A percentile compares a stretch with the other conserved stretches of the same genome.
These are phyloP conservation scores for Puccinia novopanici DNA, from an alignment of 1,284 basidiomycete species.

Conservation along the genomic window DNA sequence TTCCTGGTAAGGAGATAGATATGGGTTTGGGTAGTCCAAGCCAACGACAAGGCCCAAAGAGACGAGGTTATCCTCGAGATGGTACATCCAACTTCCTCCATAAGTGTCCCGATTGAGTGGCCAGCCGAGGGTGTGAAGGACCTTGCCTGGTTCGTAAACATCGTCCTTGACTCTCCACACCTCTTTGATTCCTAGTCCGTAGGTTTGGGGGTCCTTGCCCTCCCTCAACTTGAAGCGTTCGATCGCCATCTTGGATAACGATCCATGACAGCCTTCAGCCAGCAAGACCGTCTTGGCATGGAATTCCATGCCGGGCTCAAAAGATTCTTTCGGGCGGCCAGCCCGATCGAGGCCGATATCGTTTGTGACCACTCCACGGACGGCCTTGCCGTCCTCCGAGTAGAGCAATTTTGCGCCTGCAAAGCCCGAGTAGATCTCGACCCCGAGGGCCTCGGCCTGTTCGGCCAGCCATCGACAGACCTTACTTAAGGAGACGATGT, in stretches of 20 bases:
- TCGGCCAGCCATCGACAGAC: slow-evolving; percentile 86
- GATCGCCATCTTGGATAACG: slow-evolving; percentile 79
- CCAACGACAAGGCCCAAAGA: slow-evolving; percentile 90
- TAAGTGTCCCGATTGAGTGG: slow-evolving; percentile 83
- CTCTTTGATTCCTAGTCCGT: slow-evolving; percentile 94
- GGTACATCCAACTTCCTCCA: slow-evolving; percentile 92
- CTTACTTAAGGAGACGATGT: slow-evolving; percentile 84
- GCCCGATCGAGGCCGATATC: slow-evolving; percentile 88
- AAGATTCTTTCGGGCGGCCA: slow-evolving; percentile 78
- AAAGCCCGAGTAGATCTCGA: slow-evolving; percentile 97
- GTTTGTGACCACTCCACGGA: slow-evolving; percentile 86
- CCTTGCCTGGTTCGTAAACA: slow-evolving; percentile 77
- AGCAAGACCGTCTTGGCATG: slow-evolving; percentile 90
- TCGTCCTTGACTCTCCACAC: slow-evolving; percentile 86
- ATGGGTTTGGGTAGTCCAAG: slow-evolving; percentile 92
- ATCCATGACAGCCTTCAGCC: slow-evolving; percentile 94
- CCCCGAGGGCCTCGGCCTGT: slow-evolving; percentile 83
- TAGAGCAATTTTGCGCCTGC: slow-evolving; percentile 82
- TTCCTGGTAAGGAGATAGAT: slow-evolving; percentile 87
- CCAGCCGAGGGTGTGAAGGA: slow-evolving; percentile 93
- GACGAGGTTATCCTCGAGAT: slow-evolving; percentile 91
- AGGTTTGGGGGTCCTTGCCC: slow-evolving; percentile 84
- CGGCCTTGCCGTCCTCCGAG: slow-evolving; percentile 68
- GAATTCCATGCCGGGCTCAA: slow-evolving; percentile 97
- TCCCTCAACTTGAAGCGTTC: slow-evolving; percentile 77